A percentile compares a stretch with the other conserved stretches of the same genome.
Conservation (phyloP, 768 basidiomycete species). For the Hypholoma fasciculare region DNA sequence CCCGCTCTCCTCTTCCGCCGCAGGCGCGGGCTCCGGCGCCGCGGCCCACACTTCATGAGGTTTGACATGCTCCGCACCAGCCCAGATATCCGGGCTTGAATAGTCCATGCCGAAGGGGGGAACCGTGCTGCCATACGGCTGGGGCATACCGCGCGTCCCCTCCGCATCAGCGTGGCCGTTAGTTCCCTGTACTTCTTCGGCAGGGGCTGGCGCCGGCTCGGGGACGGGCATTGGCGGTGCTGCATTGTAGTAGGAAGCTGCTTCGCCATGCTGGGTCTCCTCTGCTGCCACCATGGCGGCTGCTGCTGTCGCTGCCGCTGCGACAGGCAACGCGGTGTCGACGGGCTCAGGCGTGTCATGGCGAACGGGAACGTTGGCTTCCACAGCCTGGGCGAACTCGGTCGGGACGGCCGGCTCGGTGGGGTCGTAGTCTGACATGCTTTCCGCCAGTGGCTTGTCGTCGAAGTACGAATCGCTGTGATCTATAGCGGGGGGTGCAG, state of each 20-base stretch:
- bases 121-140: neutral
- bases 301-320: neutral
- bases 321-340: neutral
- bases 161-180: neutral
- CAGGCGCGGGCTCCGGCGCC: neutral
- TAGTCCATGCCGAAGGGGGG: conserved; percentile 2
- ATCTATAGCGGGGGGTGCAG: conserved; percentile 9
- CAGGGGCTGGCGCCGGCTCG: neutral
- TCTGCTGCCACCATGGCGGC: neutral
- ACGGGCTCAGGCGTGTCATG: neutral
- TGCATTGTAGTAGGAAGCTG: conserved; percentile 11
- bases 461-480: conserved; percentile 27
- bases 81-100: conserved; percentile 18
- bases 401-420: conserved; percentile 1
- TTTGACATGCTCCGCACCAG: conserved; percentile 7
- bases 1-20: neutral
- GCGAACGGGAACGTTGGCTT: conserved; percentile 5
- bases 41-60: conserved; percentile 6
- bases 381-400: conserved; percentile 19
- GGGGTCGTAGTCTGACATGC: conserved; percentile 18
- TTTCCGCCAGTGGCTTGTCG: conserved; percentile 25
- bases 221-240: conserved; percentile 9
- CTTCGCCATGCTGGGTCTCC: conserved; percentile 1
- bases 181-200: neutral
- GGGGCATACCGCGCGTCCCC: neutral